Evolutionary conservation across 306 rosid genomes (phyloP).

Genomic region (Boehmeria nivea): DNA sequence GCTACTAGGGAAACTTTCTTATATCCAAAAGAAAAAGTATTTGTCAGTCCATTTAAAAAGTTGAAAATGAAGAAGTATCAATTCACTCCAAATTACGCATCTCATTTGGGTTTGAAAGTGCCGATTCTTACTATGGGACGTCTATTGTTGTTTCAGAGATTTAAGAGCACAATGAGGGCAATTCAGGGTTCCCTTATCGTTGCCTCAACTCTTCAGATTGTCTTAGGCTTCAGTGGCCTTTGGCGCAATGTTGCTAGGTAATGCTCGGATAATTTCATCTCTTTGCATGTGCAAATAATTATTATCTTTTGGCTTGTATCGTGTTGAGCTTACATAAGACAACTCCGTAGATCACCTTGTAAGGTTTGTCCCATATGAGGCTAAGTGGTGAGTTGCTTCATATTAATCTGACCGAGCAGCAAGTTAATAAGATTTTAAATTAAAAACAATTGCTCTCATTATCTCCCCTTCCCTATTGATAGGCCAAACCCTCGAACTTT

Average conservation of each 20-base stretch:
- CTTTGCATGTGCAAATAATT: background rate
- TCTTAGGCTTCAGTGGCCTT: slow-evolving; percentile 97
- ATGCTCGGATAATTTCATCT: background rate
- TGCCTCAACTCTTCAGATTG: slow-evolving; percentile 98
- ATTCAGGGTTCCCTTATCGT: slow-evolving; percentile 91
- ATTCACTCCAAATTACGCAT: background rate
- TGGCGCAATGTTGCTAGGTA: slow-evolving; percentile 99
- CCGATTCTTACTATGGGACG: slow-evolving; percentile 24
- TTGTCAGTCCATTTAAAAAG: background rate
- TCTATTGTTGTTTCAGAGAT: slow-evolving; percentile 51
- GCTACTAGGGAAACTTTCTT: background rate
- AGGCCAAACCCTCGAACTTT: too few relatives aligned
- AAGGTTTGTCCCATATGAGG: too few relatives aligned
- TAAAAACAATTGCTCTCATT: too few relatives aligned
- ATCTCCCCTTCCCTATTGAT: too few relatives aligned
- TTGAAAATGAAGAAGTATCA: background rate
- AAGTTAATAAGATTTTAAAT: too few relatives aligned
- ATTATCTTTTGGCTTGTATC: slow-evolving; percentile 11
- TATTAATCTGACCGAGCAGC: too few relatives aligned
- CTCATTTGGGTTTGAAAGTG: too few relatives aligned
- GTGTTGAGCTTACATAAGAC: slow-evolving; percentile 2
- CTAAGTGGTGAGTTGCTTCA: too few relatives aligned
- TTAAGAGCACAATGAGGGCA: slow-evolving; percentile 91
- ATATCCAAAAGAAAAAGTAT: background rate
- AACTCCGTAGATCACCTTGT: slow-evolving; percentile 4